These are phyloP conservation scores for Hypomyces perniciosus DNA, from an alignment of 2,329 filamentous ascomycete species.

Conservation along the genomic window DNA sequence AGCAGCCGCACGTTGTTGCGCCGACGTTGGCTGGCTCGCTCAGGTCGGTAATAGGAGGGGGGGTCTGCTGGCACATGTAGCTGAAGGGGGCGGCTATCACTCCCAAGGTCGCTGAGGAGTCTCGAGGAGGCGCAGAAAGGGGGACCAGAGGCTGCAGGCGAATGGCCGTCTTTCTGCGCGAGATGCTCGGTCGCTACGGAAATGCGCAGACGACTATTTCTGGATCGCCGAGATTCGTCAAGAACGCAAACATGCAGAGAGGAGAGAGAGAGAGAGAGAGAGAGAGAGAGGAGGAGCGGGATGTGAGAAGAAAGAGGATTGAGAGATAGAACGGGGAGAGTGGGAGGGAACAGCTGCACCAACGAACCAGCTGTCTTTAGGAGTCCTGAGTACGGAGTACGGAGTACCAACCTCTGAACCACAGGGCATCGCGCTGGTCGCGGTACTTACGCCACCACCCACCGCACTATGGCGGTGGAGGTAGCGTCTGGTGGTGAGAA, in stretches of 20 bases:
- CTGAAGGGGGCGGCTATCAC: neutral
- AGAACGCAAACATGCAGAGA: conserved; percentile 2
- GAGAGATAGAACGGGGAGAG: neutral
- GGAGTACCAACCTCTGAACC: too few relatives aligned
- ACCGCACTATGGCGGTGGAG: neutral
- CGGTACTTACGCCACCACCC: neutral
- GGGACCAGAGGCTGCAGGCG: neutral
- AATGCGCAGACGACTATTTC: too few relatives aligned
- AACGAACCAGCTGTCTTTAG: too few relatives aligned
- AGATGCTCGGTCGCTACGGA: neutral
- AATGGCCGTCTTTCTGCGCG: neutral
- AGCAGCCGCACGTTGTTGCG: neutral
- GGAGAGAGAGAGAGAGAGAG: conserved; percentile 6
- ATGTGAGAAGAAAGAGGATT: conserved; percentile 16
- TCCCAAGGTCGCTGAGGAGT: neutral
- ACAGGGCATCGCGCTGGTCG: too few relatives aligned
- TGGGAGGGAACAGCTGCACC: neutral
- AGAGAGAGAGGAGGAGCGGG: conserved; percentile 11
- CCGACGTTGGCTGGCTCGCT: neutral
- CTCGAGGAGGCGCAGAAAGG: neutral
- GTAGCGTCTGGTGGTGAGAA: conserved; percentile 3
- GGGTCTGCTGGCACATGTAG: conserved; percentile 2
- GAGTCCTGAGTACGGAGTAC: too few relatives aligned
- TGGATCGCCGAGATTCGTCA: too few relatives aligned
- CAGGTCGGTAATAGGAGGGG: neutral